Evolutionary conservation across 192 early-diverging fungal species (phyloP).

Genomic region (Mortierella alpina): DNA sequence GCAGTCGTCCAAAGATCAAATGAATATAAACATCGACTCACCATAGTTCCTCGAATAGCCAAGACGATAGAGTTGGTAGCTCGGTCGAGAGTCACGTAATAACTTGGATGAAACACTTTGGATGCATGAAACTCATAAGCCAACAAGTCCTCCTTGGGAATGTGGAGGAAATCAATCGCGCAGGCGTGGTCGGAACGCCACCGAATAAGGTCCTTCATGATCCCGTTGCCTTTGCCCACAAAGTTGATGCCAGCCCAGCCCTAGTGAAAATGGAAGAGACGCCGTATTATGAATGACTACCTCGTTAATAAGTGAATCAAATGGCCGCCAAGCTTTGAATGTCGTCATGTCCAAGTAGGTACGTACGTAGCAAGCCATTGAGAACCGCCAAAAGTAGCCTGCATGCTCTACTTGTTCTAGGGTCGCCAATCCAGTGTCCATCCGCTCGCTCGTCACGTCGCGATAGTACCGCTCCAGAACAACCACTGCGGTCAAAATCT

Average conservation of each 20-base stretch:
- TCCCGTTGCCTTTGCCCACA: conserved; percentile 75
- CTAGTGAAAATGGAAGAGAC: conserved; percentile 5
- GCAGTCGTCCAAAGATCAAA: neutral
- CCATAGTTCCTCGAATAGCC: conserved; percentile 77
- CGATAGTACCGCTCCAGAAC: conserved; percentile 74
- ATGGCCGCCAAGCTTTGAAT: neutral
- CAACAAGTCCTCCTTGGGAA: conserved; percentile 71
- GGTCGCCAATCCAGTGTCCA: conserved; percentile 54
- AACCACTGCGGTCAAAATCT: conserved; percentile 71
- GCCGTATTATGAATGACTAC: neutral
- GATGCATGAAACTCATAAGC: conserved; percentile 74
- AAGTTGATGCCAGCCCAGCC: conserved; percentile 81
- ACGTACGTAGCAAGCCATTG: conserved; percentile 60
- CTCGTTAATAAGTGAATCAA: neutral
- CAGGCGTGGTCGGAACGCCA: conserved; percentile 73
- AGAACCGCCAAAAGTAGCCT: conserved; percentile 61
- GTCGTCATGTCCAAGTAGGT: neutral
- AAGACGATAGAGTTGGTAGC: conserved; percentile 72
- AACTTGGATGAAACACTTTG: conserved; percentile 75
- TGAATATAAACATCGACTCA: conserved; percentile 7
- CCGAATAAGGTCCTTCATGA: conserved; percentile 71
- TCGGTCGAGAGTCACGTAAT: conserved; percentile 76
- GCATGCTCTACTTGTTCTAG: conserved; percentile 54
- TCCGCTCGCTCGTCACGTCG: conserved; percentile 54
- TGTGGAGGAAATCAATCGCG: conserved; percentile 70